phyloP scores from a whole-genome alignment of 129 eudicot species.

The Helianthus annuus region DNA sequence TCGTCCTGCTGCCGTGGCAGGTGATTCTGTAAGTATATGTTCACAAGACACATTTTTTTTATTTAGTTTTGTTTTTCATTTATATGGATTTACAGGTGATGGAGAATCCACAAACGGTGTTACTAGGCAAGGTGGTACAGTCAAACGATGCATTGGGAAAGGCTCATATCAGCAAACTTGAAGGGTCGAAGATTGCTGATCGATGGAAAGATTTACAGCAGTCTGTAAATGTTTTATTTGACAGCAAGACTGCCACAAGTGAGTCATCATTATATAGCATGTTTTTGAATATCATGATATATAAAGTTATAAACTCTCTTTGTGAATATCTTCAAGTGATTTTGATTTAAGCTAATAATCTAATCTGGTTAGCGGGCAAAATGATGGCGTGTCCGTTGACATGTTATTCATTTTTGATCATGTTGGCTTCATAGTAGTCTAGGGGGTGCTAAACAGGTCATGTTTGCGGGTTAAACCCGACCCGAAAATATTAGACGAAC shows the following conservation, averaged over 20 bases:
- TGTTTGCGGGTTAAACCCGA: no score
- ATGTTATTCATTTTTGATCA: background rate
- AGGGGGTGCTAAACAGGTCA: no score
- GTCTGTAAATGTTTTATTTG: slow-evolving; percentile 67
- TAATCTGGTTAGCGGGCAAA: background rate
- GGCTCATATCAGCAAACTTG: slow-evolving; percentile 53
- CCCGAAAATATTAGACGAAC: no score
- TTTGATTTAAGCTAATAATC: background rate
- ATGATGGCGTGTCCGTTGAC: background rate
- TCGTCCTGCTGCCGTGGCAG: slow-evolving; percentile 77
- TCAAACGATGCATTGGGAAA: slow-evolving; percentile 58
- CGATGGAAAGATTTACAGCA: slow-evolving; percentile 90
- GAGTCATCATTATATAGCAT: slow-evolving; percentile 36
- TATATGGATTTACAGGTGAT: slow-evolving; percentile 47
- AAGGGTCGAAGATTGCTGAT: slow-evolving; percentile 51
- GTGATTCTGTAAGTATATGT: slow-evolving; percentile 71
- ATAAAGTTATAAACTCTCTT: background rate
- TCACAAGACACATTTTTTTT: background rate
- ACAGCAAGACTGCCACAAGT: slow-evolving; percentile 79
- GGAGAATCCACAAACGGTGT: slow-evolving; percentile 83
- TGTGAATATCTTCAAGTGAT: background rate
- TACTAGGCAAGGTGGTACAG: slow-evolving; percentile 65
- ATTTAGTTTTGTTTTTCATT: background rate
- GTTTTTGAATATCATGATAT: slow-evolving; percentile 13
- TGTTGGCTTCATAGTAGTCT: background rate